Conservation (phyloP, 352 stramenopile species). For the Pythium apleroticum region DNA sequence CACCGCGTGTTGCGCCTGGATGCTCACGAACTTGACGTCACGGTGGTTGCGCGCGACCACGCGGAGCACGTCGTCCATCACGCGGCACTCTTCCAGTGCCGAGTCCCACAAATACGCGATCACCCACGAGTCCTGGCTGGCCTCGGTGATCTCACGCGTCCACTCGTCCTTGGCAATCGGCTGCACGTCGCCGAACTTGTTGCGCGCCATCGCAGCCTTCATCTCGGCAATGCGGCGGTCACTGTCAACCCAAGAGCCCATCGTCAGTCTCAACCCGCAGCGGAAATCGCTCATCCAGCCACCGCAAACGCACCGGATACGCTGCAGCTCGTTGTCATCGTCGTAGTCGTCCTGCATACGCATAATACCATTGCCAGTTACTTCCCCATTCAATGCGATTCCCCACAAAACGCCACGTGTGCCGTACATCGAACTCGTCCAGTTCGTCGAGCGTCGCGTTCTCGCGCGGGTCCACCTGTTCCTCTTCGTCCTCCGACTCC, state of each 20-base stretch:
- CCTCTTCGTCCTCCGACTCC: slow-evolving; percentile 59
- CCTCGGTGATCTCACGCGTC: slow-evolving; percentile 91
- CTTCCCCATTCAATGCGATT: background rate
- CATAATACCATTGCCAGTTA: background rate
- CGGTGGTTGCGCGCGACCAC: slow-evolving; percentile 83
- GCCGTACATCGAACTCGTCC: slow-evolving; percentile 73
- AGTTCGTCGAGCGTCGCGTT: slow-evolving; percentile 83
- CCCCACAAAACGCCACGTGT: background rate
- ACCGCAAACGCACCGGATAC: slow-evolving; percentile 50
- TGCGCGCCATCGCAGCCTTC: slow-evolving; percentile 76
- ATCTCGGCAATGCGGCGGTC: slow-evolving; percentile 87
- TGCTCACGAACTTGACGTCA: slow-evolving; percentile 94
- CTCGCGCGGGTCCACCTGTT: slow-evolving; percentile 73
- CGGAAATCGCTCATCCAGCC: background rate
- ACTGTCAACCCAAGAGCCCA: slow-evolving; percentile 26
- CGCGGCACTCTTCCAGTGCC: slow-evolving; percentile 86
- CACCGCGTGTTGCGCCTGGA: slow-evolving; percentile 88
- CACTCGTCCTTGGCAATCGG: slow-evolving; percentile 93
- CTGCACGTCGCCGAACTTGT: slow-evolving; percentile 89
- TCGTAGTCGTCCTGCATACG: slow-evolving; percentile 74
- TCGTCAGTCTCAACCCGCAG: background rate
- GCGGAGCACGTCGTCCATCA: slow-evolving; percentile 89
- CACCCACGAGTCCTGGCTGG: slow-evolving; percentile 86
- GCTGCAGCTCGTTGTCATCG: slow-evolving; percentile 70
- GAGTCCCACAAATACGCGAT: slow-evolving; percentile 91